Conservation (phyloP, 2,329 filamentous ascomycete genomes). For the Colletotrichum incanum region DNA sequence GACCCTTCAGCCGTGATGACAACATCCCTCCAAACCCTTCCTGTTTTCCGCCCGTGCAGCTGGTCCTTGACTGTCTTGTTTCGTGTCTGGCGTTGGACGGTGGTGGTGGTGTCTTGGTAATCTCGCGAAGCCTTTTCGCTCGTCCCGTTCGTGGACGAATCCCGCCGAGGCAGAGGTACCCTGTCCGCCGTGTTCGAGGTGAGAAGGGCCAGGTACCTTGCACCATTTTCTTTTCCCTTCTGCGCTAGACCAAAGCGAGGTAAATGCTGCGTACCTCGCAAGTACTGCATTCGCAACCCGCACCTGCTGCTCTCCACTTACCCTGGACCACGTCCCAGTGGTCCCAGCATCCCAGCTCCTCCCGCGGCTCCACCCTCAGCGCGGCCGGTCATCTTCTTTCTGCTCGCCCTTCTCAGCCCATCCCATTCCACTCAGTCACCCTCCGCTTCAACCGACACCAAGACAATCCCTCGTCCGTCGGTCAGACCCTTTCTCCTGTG, state of each 20-base stretch:
- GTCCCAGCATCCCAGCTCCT: conserved; percentile 41
- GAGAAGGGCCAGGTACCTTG: not conserved
- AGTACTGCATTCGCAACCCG: conserved; percentile 22
- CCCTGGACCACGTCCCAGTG: conserved; percentile 34
- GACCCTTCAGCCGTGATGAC: conserved; percentile 3
- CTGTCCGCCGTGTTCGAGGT: not conserved
- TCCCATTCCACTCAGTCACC: conserved; percentile 27
- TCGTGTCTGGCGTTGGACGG: not conserved
- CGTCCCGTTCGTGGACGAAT: conserved; percentile 22
- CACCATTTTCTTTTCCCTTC: not conserved
- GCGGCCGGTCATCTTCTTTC: conserved; percentile 38
- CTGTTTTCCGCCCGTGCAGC: not conserved
- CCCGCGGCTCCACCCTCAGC: conserved; percentile 38
- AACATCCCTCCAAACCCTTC: not conserved
- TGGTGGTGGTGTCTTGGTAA: conserved; percentile 32
- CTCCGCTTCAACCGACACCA: conserved; percentile 33
- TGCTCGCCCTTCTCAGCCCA: conserved; percentile 42
- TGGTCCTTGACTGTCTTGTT: conserved; percentile 2
- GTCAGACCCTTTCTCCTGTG: conserved; percentile 15
- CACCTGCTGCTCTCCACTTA: conserved; percentile 22
- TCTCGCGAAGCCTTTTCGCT: conserved; percentile 31
- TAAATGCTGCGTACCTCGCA: conserved; percentile 24
- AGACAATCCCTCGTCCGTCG: conserved; percentile 16
- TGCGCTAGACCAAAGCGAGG: conserved; percentile 20
- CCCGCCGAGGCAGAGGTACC: conserved; percentile 13